phyloP scores from a whole-genome alignment of 768 basidiomycete species.

The Pulveroboletus sp. region DNA sequence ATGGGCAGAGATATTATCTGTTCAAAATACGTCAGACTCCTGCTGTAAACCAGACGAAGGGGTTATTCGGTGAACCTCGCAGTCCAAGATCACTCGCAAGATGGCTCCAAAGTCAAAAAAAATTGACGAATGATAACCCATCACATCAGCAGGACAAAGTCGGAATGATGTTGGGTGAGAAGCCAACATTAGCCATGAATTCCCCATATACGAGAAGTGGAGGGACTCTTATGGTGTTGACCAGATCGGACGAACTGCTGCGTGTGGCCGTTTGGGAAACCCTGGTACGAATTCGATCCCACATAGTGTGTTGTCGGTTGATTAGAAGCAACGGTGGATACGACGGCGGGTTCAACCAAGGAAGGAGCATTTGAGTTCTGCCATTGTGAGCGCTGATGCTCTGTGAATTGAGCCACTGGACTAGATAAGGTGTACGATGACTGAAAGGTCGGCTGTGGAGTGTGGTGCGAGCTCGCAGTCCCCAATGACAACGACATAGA shows the following conservation, averaged over 20 bases:
- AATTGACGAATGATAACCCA: constrained; percentile 10
- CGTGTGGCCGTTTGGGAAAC: constrained; percentile 7
- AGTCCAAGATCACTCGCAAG: background rate
- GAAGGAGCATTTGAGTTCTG: constrained; percentile 2
- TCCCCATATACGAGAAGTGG: constrained; percentile 23
- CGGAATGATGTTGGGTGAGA: background rate
- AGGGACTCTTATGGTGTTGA: constrained; percentile 19
- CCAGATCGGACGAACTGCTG: constrained; percentile 16
- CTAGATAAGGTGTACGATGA: constrained; percentile 6
- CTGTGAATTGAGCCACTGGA: constrained; percentile 5
- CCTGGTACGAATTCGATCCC: constrained; percentile 9
- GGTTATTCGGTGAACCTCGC: constrained; percentile 1
- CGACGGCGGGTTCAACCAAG: constrained; percentile 22
- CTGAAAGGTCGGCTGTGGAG: constrained; percentile 13
- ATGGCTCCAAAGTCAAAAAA: background rate
- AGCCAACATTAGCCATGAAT: constrained; percentile 17
- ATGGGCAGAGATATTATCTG: constrained; percentile 1
- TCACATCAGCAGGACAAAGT: background rate
- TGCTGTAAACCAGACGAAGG: background rate
- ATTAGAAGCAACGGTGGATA: constrained; percentile 11
- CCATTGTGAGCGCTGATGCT: constrained; percentile 15
- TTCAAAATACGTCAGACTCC: background rate
- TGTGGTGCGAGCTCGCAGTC: constrained; percentile 8
- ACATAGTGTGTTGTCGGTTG: constrained; percentile 5
- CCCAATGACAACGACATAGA: constrained; percentile 13